Evolutionary conservation across 2,329 filamentous ascomycete genomes (phyloP), one percentile per base, ranked within the genome.

Genomic region (Stagonosporopsis vannaccii): DNA sequence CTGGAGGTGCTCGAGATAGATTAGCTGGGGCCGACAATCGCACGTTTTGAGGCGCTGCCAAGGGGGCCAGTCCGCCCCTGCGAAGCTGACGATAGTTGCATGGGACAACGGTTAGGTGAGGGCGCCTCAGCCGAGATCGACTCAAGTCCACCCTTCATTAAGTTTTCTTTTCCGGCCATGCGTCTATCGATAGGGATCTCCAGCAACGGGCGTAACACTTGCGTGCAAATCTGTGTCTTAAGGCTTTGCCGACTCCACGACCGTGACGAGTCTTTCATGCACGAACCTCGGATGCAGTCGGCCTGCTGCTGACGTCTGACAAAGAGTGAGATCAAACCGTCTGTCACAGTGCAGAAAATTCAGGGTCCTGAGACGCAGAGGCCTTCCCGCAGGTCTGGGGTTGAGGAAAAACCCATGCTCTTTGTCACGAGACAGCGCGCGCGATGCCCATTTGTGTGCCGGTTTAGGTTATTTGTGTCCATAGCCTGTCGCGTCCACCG

Each of bases 361-460:
- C 60, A 66, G 71, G 70, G 65, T 64, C 53, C 58, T 68, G 69
- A 73, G 72, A 72, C 67, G 59, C 62, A 61, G 59, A 32, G 50
- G 51, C 59, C 53, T 49, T 61, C 45, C 53, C 62, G 68, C 61
- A 51, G 65, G 68, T 64, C 62, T 69, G 65, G 69, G 64, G 67
- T 62, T 62, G 61, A 66, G 60, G 23, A 37, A 47, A 57, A 49
- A 58, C 26, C 55, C 55, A 58, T 52, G 55, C 49, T 49, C 39
- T 56, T 56, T 45, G 69, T 75, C 72, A 73, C 68, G 73, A 69
- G 73, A 74, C 61, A 48, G 54, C 68, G 72, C 61, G 67, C 61
- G 45, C 54, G 59, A 33, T 54, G 53, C 52, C 59, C 58, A 51
- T 62, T 62, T 58, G 39, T 49, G 49, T 52, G 44, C 55, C 55